Conservation (phyloP, 139 green algal genomes). For the Chlamydomonas sp. region DNA sequence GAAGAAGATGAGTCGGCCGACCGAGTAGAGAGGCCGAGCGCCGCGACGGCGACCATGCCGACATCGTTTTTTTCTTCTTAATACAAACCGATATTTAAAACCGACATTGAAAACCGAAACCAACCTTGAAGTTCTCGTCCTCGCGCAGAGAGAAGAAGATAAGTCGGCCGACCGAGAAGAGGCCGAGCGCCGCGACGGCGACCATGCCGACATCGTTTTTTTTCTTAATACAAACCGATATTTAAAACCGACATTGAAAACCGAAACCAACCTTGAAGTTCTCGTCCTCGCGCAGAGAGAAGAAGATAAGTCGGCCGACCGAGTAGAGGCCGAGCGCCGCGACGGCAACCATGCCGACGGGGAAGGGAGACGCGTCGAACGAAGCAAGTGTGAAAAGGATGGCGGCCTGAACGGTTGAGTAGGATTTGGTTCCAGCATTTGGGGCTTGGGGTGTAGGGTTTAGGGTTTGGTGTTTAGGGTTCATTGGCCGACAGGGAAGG, state of each 20-base stretch:
- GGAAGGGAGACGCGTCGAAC: not conserved
- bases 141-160: slow-evolving; percentile 18
- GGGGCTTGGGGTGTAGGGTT: too few species aligned
- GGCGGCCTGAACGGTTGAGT: too few species aligned
- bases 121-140: slow-evolving; percentile 23
- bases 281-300: slow-evolving; percentile 16
- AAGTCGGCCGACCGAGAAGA: slow-evolving; percentile 8
- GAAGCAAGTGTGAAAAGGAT: not conserved
- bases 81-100: too few species aligned
- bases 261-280: too few species aligned
- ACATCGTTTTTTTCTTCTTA: too few species aligned
- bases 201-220: slow-evolving; percentile 11
- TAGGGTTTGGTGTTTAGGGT: too few species aligned
- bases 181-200: not conserved
- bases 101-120: too few species aligned
- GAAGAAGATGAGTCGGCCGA: slow-evolving; percentile 20
- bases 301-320: slow-evolving; percentile 16
- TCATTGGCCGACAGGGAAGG: not conserved
- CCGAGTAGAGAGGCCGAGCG: not conserved
- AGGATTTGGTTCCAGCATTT: too few species aligned
- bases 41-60: slow-evolving; percentile 1
- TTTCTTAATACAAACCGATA: too few species aligned
- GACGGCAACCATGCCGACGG: not conserved
- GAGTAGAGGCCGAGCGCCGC: not conserved
- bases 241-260: too few species aligned